phyloP scores from a whole-genome alignment of 441 rosid species.

The California macrophylla region DNA sequence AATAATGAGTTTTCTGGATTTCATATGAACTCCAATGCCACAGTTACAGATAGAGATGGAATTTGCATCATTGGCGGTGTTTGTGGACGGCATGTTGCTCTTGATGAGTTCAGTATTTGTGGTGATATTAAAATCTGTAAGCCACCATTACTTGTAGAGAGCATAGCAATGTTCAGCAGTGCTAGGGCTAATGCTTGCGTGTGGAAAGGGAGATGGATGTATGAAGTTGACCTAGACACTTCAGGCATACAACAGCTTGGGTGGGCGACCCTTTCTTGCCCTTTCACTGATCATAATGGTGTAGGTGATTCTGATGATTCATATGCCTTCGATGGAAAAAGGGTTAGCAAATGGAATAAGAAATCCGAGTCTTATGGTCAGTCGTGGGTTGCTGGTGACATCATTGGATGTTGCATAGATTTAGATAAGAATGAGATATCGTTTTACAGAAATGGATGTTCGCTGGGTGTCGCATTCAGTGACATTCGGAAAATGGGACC shows the following conservation, averaged over 20 bases:
- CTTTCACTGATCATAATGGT: conserved; percentile 83
- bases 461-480: conserved; percentile 80
- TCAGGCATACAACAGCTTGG: conserved; percentile 89
- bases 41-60: conserved; percentile 44
- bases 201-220: conserved; percentile 99
- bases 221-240: conserved; percentile 83
- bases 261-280: conserved; percentile 85
- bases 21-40: conserved; percentile 19
- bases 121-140: conserved; percentile 64
- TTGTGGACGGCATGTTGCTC: conserved; percentile 42
- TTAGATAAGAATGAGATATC: conserved; percentile 58
- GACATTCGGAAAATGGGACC: conserved; percentile 75
- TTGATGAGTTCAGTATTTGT: conserved; percentile 61
- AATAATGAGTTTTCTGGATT: conserved; percentile 43
- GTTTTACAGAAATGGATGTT: conserved; percentile 73
- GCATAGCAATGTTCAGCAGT: conserved; percentile 84
- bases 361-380: conserved; percentile 74
- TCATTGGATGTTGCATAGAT: conserved; percentile 90
- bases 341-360: conserved; percentile 89
- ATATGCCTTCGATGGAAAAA: conserved; percentile 91
- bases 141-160: conserved; percentile 72
- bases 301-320: conserved; percentile 98
- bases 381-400: conserved; percentile 85
- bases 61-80: conserved; percentile 40
- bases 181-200: conserved; percentile 75